A percentile compares a stretch with the other conserved stretches of the same genome.
These are phyloP conservation scores for Vachellia collinsii DNA, from an alignment of 306 rosid genomes.

Conservation along the genomic window DNA sequence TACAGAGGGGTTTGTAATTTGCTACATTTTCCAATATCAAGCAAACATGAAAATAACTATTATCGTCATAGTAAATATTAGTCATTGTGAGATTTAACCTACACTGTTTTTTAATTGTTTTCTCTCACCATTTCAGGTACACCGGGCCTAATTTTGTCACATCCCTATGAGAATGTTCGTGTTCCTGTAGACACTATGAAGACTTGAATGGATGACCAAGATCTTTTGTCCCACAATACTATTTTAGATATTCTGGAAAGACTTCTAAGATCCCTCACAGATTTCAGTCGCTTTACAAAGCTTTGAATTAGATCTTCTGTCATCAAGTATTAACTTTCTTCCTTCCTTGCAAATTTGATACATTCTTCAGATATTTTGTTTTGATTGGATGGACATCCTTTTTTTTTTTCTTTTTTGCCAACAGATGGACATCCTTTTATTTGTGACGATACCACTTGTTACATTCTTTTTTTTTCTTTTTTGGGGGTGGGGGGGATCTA, in stretches of 20 bases:
- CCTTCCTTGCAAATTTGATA: background rate
- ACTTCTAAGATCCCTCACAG: background rate
- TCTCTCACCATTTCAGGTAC: background rate
- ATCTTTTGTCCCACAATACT: background rate
- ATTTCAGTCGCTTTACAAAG: background rate
- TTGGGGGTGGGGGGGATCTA: no score
- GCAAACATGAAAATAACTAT: background rate
- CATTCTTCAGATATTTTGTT: background rate
- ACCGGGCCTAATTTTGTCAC: background rate
- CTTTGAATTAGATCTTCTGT: background rate
- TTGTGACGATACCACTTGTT: background rate
- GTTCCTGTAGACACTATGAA: background rate
- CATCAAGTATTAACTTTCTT: background rate
- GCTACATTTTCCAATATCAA: background rate
- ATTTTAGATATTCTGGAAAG: background rate
- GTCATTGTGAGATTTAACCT: background rate
- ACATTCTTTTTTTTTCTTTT: background rate
- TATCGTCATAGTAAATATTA: background rate
- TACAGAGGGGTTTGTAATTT: no score
- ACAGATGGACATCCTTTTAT: conserved; percentile 2
- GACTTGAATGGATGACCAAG: background rate
- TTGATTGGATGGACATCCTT: background rate
- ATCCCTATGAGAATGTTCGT: background rate
- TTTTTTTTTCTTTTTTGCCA: background rate
- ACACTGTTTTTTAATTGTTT: background rate